phyloP scores from a whole-genome alignment of 2,329 filamentous ascomycete genomes.

The Pestalotiopsis sp. region DNA sequence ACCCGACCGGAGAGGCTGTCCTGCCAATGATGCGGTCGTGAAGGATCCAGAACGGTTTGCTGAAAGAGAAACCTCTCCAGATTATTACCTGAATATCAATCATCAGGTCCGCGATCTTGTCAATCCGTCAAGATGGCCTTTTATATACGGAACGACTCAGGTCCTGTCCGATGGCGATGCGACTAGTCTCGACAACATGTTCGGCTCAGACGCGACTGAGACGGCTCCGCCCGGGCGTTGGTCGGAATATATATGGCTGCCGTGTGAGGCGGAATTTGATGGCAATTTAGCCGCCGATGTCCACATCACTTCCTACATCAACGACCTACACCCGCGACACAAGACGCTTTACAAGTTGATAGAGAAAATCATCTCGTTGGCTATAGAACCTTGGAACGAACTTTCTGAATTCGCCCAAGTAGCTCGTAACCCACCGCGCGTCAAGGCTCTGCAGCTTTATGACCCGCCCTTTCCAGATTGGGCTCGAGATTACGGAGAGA shows the following conservation, averaged over 20 bases:
- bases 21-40: no score
- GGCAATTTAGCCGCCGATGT: slow-evolving; percentile 30
- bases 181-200: background rate
- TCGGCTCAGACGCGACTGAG: background rate
- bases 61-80: slow-evolving; percentile 31
- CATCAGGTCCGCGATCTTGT: slow-evolving; percentile 63
- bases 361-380: slow-evolving; percentile 41
- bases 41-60: no score
- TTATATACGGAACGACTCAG: slow-evolving; percentile 54
- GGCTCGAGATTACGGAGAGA: background rate
- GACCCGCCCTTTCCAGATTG: background rate
- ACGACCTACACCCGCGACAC: slow-evolving; percentile 65
- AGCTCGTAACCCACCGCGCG: background rate
- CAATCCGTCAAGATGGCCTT: slow-evolving; percentile 65
- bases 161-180: slow-evolving; percentile 37
- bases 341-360: slow-evolving; percentile 61
- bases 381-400: slow-evolving; percentile 51
- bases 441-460: background rate
- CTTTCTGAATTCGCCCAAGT: slow-evolving; percentile 8
- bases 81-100: slow-evolving; percentile 65
- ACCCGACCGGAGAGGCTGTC: slow-evolving; percentile 39
- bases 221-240: background rate
- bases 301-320: slow-evolving; percentile 59
- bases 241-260: slow-evolving; percentile 47
- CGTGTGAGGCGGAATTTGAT: slow-evolving; percentile 48